Base-by-base conservation (phyloP, 2,329 filamentous ascomycete genomes). In the Sphaerulina populicola region DNA sequence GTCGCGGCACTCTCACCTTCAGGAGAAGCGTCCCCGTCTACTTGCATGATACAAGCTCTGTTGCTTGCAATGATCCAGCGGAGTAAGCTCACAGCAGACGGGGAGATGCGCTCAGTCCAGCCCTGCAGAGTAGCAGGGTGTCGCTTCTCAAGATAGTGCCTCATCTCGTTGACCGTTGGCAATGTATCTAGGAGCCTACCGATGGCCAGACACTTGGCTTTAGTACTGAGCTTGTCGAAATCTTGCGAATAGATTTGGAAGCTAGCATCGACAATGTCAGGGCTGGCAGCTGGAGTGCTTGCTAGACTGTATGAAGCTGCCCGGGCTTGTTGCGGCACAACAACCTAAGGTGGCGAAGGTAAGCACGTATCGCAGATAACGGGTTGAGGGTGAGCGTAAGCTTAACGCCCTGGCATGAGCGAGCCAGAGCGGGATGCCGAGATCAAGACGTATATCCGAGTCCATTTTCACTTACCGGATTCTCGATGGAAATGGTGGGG, bases 51-150 rank as follows among this genome's bases (percentile, higher is more conserved):
- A 60, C 84, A 90, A 0, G 90, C 91, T 41, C 88, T 77, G 61
- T 95, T 95, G 0, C 89, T 94, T 0, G 89, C 86, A 52, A 96
- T 80, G 54, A 95, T 86, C 90, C 90, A 96, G 46, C 86, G 78
- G 15, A 96, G 71, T 0, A 94, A 68, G 15, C 81, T 78, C 2
- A 87, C 68, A 0, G 83, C 79, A 6, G 85, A 77, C 2, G 80
- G 77, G 0, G 83, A 78, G 8, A 95, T 74, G 14, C 75, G 70
- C 18, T 78, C 72, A 57, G 70, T 67, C 82, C 82, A 86, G 10
- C 65, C 58, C 50, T 63, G 67, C n/a, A 76, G 61, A 64, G 62
- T 71, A 71, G 60, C 60, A 21, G 68, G 66, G 10, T 66, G 65
- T 4, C 66, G 58, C 42, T 59, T 58, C 10, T 56, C 55, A 6